Evolutionary conservation across 805 yeast genomes (phyloP), one percentile per base, ranked within the genome.

Genomic region (Candida xiaguanensis): DNA sequence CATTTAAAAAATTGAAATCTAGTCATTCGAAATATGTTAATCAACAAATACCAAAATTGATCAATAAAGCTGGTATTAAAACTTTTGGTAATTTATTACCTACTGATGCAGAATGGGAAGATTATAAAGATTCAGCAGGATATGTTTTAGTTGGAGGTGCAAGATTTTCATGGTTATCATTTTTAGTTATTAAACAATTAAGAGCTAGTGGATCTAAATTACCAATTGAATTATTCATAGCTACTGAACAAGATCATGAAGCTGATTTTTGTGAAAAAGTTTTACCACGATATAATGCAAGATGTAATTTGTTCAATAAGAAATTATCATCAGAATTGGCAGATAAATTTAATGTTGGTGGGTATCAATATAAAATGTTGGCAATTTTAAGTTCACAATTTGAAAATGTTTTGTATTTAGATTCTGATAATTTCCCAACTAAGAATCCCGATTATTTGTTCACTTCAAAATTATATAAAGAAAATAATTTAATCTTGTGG

Each of bases 301-400:
- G 53, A 30, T 76, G 82, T 61, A 63, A 69, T 37, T 50, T 72
- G 16, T 67, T 75, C 17, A 71, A 72, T 35, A 46, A 54, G 3
- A 36, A 37, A 0, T 44, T 59, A 16, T 39, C 51, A 3, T 20
- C 24, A 1, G 39, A 46, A n/a, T 45, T 57, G 28, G 36, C 41
- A 1, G 13, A 33, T n/a, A 39, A 49, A 31, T 56, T 50, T 33
- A 45, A 46, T 17, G 49, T 74, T 31, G 64, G 68, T 17, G 78
- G 78, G 1, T 76, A 58, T 49, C 80, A 75, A 53, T 74, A 65
- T 53, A 76, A 76, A 48, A 65, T 72, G 61, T 58, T 75, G 39
- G 74, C 95, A 0, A 53, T 87, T 27, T 61, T 86, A 43, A 78
- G 82, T 12, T 84, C 95, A 0, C 50, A 54, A 19, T 76, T 76